phyloP scores from a whole-genome alignment of 2,329 filamentous ascomycete species.

The Talaromyces funiculosus region DNA sequence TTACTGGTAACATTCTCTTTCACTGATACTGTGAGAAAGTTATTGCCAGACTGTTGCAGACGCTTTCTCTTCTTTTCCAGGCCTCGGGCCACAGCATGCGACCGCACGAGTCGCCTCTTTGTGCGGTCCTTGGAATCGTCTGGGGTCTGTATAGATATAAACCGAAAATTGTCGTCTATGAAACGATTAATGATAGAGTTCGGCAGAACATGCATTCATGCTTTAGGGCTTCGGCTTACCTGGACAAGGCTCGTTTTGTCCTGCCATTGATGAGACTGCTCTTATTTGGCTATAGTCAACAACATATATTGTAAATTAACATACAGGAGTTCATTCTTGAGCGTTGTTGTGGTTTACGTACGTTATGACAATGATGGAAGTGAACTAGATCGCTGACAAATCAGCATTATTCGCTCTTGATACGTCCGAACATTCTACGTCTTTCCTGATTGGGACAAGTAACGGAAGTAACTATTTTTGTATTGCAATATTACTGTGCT shows the following conservation, averaged over 20 bases:
- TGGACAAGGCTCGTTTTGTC: background rate
- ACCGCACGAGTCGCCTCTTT: constrained; percentile 23
- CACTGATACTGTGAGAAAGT: constrained; percentile 19
- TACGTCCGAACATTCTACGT: background rate
- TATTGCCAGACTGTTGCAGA: constrained; percentile 21
- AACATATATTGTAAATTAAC: background rate
- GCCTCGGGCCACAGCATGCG: constrained; percentile 26
- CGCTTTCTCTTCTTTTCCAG: constrained; percentile 26
- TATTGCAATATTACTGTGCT: background rate
- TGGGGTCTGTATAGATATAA: constrained; percentile 20
- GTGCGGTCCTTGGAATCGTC: constrained; percentile 14
- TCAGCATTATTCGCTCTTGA: background rate
- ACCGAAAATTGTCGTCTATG: background rate
- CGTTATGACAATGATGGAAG: background rate
- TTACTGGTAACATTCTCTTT: background rate
- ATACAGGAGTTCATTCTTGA: background rate
- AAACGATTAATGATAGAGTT: background rate
- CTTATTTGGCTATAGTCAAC: background rate
- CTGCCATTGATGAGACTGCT: background rate
- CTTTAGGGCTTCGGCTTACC: background rate
- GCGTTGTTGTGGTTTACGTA: background rate
- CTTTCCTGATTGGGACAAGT: background rate
- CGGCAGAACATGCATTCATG: background rate
- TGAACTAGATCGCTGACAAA: background rate
- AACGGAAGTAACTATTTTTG: background rate